Evolutionary conservation across 768 basidiomycete genomes (phyloP), one percentile per base, ranked within the genome.

Genomic region (Nidularia sp.): DNA sequence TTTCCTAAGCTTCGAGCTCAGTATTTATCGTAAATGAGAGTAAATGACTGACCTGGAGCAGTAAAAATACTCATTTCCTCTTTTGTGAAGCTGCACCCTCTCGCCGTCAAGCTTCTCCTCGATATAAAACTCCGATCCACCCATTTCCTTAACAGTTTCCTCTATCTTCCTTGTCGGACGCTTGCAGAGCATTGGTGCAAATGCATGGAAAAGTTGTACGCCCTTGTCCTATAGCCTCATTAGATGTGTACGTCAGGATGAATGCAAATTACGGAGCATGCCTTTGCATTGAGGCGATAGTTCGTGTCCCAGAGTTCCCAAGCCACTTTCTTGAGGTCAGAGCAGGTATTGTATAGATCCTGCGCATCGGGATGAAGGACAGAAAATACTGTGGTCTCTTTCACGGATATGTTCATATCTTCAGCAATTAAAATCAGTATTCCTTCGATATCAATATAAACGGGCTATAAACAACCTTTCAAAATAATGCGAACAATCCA

Each of bases 51-150:
- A 90, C 86, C 95, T 80, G 15, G 97, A 98, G 64, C 88, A 95
- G 60, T 96, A 98, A 58, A 87, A 90, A 63, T 90, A 98, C 63
- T 92, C 85, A 53, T 90, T 88, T 0, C 92, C 93, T 46, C 89
- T 78, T 66, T 91, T 98, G 62, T 99, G 97, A 51, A 99, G 58
- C 65, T 98, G 97, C 70, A 99, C 93, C 34, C 97, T 75, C 66
- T 99, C 97, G 2, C 97, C 97, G 59, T 99, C 97, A 2, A 98
- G 77, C 65, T 98, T 99, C 71, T 99, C 97, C 65, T 99, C 97
- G 35, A 99, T 88, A 55, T 93, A 72, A 62, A 99, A 99, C 42
- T 84, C 80, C 5, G 74, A 66, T 6, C 83, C 82, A 15, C 80
- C 81, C 86, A 99, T 95, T 53, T 87, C 81, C 58, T 86, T 89